Evolutionary conservation across 73 alveolate genomes (phyloP), one percentile per base, ranked within the genome.

Genomic region (Paramecium sonneborni): DNA sequence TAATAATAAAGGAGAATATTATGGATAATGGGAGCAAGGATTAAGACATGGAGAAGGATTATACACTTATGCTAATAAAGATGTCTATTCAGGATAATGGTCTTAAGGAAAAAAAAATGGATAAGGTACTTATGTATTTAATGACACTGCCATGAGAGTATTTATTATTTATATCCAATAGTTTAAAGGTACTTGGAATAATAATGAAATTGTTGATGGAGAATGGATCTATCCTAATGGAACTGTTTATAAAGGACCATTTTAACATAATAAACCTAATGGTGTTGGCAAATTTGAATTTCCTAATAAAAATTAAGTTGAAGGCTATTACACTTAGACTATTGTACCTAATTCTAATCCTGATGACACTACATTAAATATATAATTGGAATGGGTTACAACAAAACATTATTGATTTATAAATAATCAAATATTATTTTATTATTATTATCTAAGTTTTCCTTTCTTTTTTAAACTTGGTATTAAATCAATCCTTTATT

Each of bases 201-300:
- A 82, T 26, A 85, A 85, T 37, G 85, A 92, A n/a, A 92, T 79
- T 57, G 62, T 92, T 8, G 52, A 92, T 39, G 99, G 99, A 24
- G 95, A 94, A 85, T 97, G 98, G 98, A 93, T 87, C 12, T 95
- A 92, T 67, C 98, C 99, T 1, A 98, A 97, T 94, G 99, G 99
- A 57, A 97, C 96, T 62, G 93, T 90, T 48, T 98, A 95, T 68
- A 98, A 94, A 93, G 99, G 99, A 7, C 93, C 95, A 41, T 98
- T 98, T 92, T 96, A 85, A 15, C 96, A 95, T 92, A 97, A 97
- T 90, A 97, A 95, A 91, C 99, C 99, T 44, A 92, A 94, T 94
- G 99, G 99, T 0, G 92, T 93, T 39, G 97, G 99, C 46, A 88
- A 85, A 85, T 97, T 98, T 98, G 96, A 93, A 62, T 97, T 95